Conservation (phyloP, 306 rosid species). For the Macrotyloma uniflorum region DNA sequence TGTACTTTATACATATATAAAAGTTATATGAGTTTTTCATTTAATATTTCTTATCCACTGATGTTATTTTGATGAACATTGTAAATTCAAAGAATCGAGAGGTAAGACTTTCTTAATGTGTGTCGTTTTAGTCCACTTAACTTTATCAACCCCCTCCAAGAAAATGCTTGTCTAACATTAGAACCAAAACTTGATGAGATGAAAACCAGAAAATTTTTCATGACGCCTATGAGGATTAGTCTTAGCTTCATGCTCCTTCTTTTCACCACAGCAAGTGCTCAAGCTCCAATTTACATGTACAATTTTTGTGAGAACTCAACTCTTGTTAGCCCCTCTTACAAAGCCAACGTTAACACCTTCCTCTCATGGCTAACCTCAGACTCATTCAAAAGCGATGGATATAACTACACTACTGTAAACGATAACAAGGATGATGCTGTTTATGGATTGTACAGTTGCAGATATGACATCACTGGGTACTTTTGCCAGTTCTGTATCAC, state of each 20-base stretch:
- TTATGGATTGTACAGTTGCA: constrained; percentile 29
- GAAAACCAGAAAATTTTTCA: neutral
- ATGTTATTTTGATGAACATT: no score
- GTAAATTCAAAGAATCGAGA: no score
- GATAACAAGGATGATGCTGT: neutral
- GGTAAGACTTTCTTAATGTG: no score
- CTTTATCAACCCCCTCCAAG: neutral
- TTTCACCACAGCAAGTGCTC: neutral
- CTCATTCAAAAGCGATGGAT: neutral
- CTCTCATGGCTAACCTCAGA: constrained; percentile 2
- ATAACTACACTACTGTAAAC: neutral
- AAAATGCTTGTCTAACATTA: no score
- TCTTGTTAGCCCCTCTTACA: neutral
- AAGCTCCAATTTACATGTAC: neutral
- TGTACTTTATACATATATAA: no score
- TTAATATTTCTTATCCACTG: no score
- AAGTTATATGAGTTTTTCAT: no score
- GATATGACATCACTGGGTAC: neutral
- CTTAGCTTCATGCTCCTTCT: neutral
- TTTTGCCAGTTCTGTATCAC: constrained; percentile 39
- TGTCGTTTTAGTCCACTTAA: neutral
- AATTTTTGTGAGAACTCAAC: constrained; percentile 9
- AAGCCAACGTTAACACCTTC: constrained; percentile 6
- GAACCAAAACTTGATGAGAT: neutral
- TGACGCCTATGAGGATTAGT: neutral